phyloP scores from a whole-genome alignment of 2,329 filamentous ascomycete species.

The Pezicula neosporulosa region DNA sequence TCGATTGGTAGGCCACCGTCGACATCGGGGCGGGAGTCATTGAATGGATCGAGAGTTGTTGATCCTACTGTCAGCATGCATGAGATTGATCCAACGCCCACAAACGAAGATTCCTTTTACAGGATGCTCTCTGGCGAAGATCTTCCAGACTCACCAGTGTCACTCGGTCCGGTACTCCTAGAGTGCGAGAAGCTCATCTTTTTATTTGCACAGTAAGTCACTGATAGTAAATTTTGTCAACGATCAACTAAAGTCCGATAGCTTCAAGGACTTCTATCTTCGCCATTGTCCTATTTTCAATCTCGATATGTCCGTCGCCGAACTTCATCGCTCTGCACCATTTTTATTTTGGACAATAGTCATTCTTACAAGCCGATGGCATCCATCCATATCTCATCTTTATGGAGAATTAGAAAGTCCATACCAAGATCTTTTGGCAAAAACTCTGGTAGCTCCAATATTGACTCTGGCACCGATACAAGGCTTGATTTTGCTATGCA shows the following conservation, averaged over 20 bases:
- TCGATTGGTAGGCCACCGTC: neutral
- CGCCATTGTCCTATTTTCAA: neutral
- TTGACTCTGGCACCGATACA: slow-evolving; percentile 10
- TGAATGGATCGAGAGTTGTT: neutral
- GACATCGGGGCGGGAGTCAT: neutral
- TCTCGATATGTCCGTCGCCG: neutral
- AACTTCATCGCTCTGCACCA: neutral
- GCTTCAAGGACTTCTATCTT: neutral
- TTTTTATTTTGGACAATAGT: slow-evolving; percentile 9
- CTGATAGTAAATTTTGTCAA: neutral
- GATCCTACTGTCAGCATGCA: too few species aligned
- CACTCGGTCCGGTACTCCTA: neutral
- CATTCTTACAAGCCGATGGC: slow-evolving; percentile 9
- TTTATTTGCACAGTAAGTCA: neutral
- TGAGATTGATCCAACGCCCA: neutral
- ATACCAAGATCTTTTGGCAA: slow-evolving; percentile 7
- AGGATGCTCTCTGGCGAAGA: neutral
- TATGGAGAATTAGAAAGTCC: slow-evolving; percentile 1
- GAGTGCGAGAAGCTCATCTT: neutral
- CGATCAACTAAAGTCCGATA: neutral
- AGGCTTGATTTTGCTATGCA: slow-evolving; percentile 15
- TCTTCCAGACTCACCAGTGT: neutral
- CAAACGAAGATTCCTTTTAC: neutral
- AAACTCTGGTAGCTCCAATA: slow-evolving; percentile 1
- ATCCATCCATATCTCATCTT: slow-evolving; percentile 1